phyloP scores from a whole-genome alignment of 352 stramenopile species.

The Phytophthora europaea region DNA sequence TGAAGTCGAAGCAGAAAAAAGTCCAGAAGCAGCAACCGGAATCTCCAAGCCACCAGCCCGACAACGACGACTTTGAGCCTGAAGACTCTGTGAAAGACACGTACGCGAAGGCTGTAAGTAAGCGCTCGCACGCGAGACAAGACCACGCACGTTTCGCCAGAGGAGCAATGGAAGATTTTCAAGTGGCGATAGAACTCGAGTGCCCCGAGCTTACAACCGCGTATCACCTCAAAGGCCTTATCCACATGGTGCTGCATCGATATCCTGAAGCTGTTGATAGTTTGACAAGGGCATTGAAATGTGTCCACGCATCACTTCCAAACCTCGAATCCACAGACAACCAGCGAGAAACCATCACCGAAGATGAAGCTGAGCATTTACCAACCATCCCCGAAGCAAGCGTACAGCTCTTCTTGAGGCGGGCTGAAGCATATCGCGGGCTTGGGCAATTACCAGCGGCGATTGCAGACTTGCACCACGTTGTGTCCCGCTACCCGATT shows the following conservation, averaged over 20 bases:
- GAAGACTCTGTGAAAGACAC: conserved; percentile 9
- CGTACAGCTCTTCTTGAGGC: conserved; percentile 51
- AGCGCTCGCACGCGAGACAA: conserved; percentile 18
- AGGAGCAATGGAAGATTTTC: conserved; percentile 47
- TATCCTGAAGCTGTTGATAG: conserved; percentile 46
- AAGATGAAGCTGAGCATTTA: conserved; percentile 3
- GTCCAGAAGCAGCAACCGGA: conserved; percentile 10
- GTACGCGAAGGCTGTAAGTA: conserved; percentile 19
- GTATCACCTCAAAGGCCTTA: conserved; percentile 47
- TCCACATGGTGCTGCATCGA: conserved; percentile 45
- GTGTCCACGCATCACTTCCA: conserved; percentile 18
- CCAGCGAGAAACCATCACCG: conserved; percentile 21
- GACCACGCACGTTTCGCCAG: conserved; percentile 18
- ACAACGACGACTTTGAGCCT: conserved; percentile 10
- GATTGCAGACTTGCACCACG: conserved; percentile 49
- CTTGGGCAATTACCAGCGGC: conserved; percentile 62
- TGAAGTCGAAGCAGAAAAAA: conserved; percentile 17
- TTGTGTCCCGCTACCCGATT: conserved; percentile 40
- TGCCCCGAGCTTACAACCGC: conserved; percentile 44
- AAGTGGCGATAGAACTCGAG: conserved; percentile 35
- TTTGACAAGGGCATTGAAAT: conserved; percentile 55
- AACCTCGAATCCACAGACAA: conserved; percentile 10
- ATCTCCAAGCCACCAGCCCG: neutral
- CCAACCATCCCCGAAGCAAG: conserved; percentile 30
- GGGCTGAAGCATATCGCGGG: conserved; percentile 53